Evolutionary conservation across 257 asterid species (phyloP), one percentile per base, ranked within the genome.

Genomic region (Eucommia ulmoides): DNA sequence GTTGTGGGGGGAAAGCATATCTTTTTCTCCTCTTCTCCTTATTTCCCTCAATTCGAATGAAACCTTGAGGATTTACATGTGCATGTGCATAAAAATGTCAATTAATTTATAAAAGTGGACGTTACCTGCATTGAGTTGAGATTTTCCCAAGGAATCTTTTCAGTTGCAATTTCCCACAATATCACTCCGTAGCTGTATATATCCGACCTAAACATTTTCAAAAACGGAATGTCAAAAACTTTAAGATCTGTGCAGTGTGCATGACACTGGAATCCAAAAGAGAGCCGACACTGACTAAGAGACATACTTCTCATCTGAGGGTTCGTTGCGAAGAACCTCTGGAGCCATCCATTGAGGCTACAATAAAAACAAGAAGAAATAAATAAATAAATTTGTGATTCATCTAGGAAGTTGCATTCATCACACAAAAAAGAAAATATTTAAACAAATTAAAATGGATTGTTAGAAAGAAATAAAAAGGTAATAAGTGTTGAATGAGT

Each of bases 341-440:
- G 98, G 98, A 63, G 98, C 98, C 98, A 89, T 89, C 96, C 98
- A 85, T 64, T 89, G 98, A 48, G 98, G 96, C 98, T 89, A 82
- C 66, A 74, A 29, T 3, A 35, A 35, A 15, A 10, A 53, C 52
- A 50, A 49, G 50, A 51, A 45, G 29, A 52, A 38, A 65, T 57
- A 47, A 25, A 64, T 53, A 46, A 22, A 56, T 57, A 57, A 50
- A 48, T 12, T 25, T 50, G 21, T 46, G 42, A 45, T 41, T 19
- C 12, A 38, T 7, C 49, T 19, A 65, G 63, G 17, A 20, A 52
- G n/a, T n/a, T n/a, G n/a, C n/a, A n/a, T n/a, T n/a, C n/a, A n/a
- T n/a, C n/a, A n/a, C n/a, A n/a, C n/a, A n/a, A n/a, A n/a, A n/a
- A n/a, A n/a, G n/a, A n/a, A n/a, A n/a, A n/a, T n/a, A n/a, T n/a